Base-by-base conservation (phyloP, 768 basidiomycete genomes). In the Lactarius vividus region DNA sequence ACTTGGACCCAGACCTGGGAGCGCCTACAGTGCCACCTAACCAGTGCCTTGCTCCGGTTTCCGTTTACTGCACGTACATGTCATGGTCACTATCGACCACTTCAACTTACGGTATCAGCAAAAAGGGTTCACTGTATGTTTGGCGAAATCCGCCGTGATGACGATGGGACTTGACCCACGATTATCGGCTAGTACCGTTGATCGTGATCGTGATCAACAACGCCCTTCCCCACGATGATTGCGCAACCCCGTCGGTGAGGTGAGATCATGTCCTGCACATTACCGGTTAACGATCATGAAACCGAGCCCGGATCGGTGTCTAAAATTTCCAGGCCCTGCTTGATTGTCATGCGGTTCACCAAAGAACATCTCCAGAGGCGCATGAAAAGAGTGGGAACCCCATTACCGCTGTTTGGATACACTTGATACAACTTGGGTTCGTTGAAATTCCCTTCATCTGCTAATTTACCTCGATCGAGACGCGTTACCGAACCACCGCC, bases 251-350 rank as follows among this genome's bases (percentile, higher is more conserved):
- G 31, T 26, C 28, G 16, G 53, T 60, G 33, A 42, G 33, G 55
- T 56, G 49, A 26, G 49, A 52, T 26, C 23, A 23, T 23, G n/a
- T 23, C 23, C 46, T 46, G 44, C 23, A 4, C 10, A 2, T 11
- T 26, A 15, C 23, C 49, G 49, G 49, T 23, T 15, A 28, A 26
- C 26, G 49, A 10, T 52, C 10, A 52, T 23, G 49, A 52, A 52
- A 52, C 46, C n/a, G 46, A 49, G n/a, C 46, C 46, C 46, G 13
- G 46, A 49, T 52, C 49, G 49, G 49, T 52, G 49, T 52, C 23
- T 13, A 52, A 52, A 52, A 15, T 26, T 26, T 26, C 49, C 23
- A 49, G 46, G 46, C 46, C 46, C 49, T 49, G 46, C 23, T 52
- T 26, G 23, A 52, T 52, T 52, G 49, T 52, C 49, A 52, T 57